phyloP scores from a whole-genome alignment of 2,329 filamentous ascomycete genomes.

The Diaporthe sp. region DNA sequence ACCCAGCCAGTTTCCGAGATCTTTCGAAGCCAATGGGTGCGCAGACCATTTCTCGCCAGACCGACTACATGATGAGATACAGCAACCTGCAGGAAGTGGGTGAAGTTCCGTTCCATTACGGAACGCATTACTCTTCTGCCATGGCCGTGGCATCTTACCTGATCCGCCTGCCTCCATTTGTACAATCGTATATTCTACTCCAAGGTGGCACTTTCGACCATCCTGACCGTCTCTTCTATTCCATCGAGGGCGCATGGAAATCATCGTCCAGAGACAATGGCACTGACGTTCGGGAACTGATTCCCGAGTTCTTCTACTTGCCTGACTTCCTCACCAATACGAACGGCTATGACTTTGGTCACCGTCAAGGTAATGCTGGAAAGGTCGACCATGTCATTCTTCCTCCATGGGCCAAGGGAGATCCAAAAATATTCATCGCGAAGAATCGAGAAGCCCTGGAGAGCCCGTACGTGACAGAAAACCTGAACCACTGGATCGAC shows the following conservation, averaged over 20 bases:
- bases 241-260: conserved; percentile 89
- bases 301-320: conserved; percentile 96
- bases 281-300: conserved; percentile 93
- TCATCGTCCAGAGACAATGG: conserved; percentile 92
- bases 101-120: conserved; percentile 95
- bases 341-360: conserved; percentile 94
- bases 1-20: conserved; percentile 89
- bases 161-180: conserved; percentile 94
- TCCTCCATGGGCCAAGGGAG: conserved; percentile 97
- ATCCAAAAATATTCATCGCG: conserved; percentile 93
- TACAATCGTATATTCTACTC: conserved; percentile 92
- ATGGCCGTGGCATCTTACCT: conserved; percentile 99
- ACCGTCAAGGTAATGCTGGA: conserved; percentile 82
- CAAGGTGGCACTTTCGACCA: conserved; percentile 98
- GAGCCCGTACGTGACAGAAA: conserved; percentile 89
- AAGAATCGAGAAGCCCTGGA: conserved; percentile 97
- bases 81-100: conserved; percentile 91
- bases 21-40: conserved; percentile 97
- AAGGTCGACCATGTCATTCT: conserved; percentile 87
- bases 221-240: conserved; percentile 94
- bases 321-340: conserved; percentile 95
- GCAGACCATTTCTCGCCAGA: conserved; percentile 81
- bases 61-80: conserved; percentile 87
- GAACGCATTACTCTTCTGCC: conserved; percentile 97
- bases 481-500: conserved; percentile 96